These are phyloP conservation scores for Neofusicoccum umdonicola DNA, from an alignment of 2,329 filamentous ascomycete species.

Conservation along the genomic window DNA sequence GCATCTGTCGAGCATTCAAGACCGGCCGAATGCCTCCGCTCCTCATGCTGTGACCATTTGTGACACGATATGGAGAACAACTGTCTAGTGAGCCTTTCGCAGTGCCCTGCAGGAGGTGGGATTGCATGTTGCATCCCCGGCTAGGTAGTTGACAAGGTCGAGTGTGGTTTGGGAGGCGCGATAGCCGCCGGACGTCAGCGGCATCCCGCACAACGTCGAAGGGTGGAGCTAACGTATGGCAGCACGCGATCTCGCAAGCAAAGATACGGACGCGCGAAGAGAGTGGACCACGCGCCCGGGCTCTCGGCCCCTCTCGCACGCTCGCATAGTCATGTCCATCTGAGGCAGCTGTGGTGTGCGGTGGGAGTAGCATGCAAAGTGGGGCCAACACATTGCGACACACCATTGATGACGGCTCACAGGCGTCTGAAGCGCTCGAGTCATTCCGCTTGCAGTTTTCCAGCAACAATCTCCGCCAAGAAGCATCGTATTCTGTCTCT, in stretches of 20 bases:
- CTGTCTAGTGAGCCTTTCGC: too few relatives aligned
- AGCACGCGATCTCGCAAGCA: neutral
- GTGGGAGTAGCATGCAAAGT: neutral
- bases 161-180: neutral
- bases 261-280: neutral
- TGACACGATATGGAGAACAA: too few relatives aligned
- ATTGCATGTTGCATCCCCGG: neutral
- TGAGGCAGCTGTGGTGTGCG: neutral
- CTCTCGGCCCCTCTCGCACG: neutral
- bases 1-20: too few relatives aligned
- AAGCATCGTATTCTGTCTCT: neutral
- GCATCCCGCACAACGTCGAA: neutral
- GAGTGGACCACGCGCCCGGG: neutral
- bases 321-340: neutral
- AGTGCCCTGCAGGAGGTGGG: neutral
- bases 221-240: neutral
- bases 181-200: neutral
- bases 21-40: too few relatives aligned
- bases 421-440: neutral
- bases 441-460: neutral
- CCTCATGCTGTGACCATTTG: too few relatives aligned
- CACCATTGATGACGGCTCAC: neutral
- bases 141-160: neutral
- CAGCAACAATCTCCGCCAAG: neutral
- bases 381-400: neutral